Conservation (phyloP, 352 stramenopile species). For the Pythium utonaiense region DNA sequence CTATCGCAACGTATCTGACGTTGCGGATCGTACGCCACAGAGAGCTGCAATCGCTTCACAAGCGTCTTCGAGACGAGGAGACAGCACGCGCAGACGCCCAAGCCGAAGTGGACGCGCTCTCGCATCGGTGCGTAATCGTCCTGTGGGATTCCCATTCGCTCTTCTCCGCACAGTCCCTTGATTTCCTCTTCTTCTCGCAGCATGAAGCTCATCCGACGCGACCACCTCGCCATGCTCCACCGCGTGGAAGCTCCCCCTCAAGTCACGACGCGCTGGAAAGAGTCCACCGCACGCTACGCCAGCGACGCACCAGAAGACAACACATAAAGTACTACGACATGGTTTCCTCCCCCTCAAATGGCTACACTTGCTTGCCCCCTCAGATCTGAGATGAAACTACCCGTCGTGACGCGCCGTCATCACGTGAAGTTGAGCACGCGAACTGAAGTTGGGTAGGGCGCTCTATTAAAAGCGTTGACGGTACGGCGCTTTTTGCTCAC, state of each 20-base stretch:
- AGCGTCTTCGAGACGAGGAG: constrained; percentile 35
- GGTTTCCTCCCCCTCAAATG: too few relatives aligned
- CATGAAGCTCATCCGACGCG: constrained; percentile 34
- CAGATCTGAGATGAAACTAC: constrained; percentile 8
- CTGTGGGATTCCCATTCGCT: too few relatives aligned
- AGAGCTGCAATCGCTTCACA: constrained; percentile 35
- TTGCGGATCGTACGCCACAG: too few relatives aligned
- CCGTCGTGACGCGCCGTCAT: constrained; percentile 7
- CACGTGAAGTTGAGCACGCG: neutral
- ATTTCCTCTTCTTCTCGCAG: constrained; percentile 13
- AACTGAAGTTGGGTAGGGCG: neutral
- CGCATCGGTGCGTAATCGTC: constrained; percentile 29
- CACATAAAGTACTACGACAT: too few relatives aligned
- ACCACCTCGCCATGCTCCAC: constrained; percentile 37
- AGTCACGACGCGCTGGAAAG: constrained; percentile 19
- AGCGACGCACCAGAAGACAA: neutral
- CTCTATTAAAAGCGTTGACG: constrained; percentile 21
- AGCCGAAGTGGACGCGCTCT: constrained; percentile 32
- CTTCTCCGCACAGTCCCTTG: too few relatives aligned
- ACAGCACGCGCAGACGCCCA: constrained; percentile 30
- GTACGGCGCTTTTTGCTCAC: constrained; percentile 34
- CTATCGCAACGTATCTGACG: too few relatives aligned
- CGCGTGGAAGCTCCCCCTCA: constrained; percentile 27
- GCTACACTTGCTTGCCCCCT: constrained; percentile 1
- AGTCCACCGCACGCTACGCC: constrained; percentile 3